A percentile compares a stretch with the other conserved stretches of the same genome.
phyloP scores from a whole-genome alignment of 495 filamentous ascomycete species.

The Oidiodendron maius region DNA sequence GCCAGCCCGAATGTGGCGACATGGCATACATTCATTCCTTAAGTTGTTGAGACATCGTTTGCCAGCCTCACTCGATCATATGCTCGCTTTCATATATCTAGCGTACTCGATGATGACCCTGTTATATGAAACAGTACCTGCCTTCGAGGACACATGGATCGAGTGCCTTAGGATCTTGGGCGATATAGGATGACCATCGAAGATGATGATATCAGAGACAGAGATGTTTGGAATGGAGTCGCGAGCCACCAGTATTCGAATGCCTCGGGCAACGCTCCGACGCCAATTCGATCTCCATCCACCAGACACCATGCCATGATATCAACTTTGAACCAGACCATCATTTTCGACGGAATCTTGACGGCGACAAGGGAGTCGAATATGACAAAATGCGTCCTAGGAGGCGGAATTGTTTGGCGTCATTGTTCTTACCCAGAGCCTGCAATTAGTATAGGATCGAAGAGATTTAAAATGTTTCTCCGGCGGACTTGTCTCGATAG shows the following conservation, averaged over 20 bases:
- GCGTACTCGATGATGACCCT: slow-evolving; percentile 79
- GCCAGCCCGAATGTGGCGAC: slow-evolving; percentile 80
- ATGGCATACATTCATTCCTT: slow-evolving; percentile 74
- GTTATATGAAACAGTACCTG: slow-evolving; percentile 66
- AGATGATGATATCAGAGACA: slow-evolving; percentile 61
- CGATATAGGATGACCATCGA: slow-evolving; percentile 68
- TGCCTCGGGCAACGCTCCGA: slow-evolving; percentile 64
- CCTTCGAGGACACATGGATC: slow-evolving; percentile 83
- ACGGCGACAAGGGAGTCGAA: too few relatives aligned
- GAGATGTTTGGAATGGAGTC: slow-evolving; percentile 73
- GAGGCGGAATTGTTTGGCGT: too few relatives aligned
- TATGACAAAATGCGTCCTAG: too few relatives aligned
- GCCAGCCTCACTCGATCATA: slow-evolving; percentile 67
- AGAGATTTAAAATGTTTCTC: too few relatives aligned
- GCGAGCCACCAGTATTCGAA: slow-evolving; percentile 77
- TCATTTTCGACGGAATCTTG: too few relatives aligned
- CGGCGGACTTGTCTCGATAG: too few relatives aligned
- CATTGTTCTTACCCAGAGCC: too few relatives aligned
- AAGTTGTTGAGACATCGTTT: slow-evolving; percentile 65
- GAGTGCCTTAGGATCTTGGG: slow-evolving; percentile 82
- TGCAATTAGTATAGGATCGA: too few relatives aligned
- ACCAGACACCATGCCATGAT: too few relatives aligned
- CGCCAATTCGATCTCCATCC: too few relatives aligned
- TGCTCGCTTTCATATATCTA: slow-evolving; percentile 76
- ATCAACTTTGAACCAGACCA: too few relatives aligned